Evolutionary conservation across 139 green algal species (phyloP).

Genomic region (Zygnema circumcarinatum): DNA sequence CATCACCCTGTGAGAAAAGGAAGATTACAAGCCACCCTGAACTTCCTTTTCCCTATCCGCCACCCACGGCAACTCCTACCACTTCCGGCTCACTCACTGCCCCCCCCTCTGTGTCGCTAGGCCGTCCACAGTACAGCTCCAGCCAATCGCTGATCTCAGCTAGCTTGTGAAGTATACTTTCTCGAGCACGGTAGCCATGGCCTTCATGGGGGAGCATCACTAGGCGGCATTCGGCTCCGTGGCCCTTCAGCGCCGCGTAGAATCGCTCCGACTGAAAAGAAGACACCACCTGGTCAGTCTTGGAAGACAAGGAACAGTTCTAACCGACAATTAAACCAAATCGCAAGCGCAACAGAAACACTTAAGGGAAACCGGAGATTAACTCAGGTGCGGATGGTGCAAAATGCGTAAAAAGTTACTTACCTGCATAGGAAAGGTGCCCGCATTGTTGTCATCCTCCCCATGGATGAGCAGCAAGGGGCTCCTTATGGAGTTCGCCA

Average conservation of each 20-base stretch:
- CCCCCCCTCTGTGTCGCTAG: not conserved
- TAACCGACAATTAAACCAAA: not conserved
- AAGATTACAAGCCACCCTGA: not conserved
- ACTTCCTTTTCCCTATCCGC: not conserved
- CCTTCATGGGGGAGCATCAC: conserved; percentile 95
- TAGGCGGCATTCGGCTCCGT: conserved; percentile 79
- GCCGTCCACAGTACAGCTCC: conserved; percentile 36
- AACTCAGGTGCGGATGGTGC: not conserved
- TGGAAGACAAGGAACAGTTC: not conserved
- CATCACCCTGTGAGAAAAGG: not conserved
- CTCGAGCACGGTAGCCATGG: conserved; percentile 70
- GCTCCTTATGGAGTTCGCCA: conserved; percentile 90
- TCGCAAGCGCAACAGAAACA: not conserved
- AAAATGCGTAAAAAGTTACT: too few species aligned
- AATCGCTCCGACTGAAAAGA: conserved; percentile 87
- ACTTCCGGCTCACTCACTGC: conserved; percentile 6
- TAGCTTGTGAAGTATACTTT: conserved; percentile 55
- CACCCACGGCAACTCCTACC: not conserved
- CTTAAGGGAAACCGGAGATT: not conserved
- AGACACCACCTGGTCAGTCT: not conserved
- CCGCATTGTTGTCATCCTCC: conserved; percentile 97
- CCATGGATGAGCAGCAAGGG: conserved; percentile 96
- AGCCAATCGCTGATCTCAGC: conserved; percentile 54
- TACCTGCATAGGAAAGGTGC: conserved; percentile 64
- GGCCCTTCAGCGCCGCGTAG: conserved; percentile 76